phyloP scores from a whole-genome alignment of 2,329 filamentous ascomycete genomes.

The Fusarium pininemorale region DNA sequence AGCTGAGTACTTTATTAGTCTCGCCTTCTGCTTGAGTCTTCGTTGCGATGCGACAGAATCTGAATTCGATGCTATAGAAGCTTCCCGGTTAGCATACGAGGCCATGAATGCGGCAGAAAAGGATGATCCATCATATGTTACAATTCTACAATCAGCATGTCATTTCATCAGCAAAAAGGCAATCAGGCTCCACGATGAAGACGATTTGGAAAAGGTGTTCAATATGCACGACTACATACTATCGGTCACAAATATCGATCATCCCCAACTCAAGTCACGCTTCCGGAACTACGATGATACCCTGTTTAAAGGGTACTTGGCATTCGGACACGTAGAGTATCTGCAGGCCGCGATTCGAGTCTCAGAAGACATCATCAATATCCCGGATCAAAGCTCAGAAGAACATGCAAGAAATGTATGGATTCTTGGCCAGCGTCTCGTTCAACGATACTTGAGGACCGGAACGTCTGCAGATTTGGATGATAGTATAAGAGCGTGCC shows the following conservation, averaged over 20 bases:
- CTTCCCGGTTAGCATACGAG: background rate
- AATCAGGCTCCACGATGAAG: background rate
- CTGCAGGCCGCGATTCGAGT: background rate
- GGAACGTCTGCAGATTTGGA: background rate
- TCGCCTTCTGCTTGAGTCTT: background rate
- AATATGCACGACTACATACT: background rate
- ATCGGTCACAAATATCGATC: fast-evolving
- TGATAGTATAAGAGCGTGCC: background rate
- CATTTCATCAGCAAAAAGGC: background rate
- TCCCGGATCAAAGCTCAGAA: background rate
- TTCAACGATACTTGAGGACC: background rate
- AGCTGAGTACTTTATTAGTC: background rate
- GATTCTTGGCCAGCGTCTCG: background rate
- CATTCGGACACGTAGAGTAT: background rate
- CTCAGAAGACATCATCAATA: background rate
- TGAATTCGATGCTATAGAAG: background rate
- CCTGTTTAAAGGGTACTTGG: background rate
- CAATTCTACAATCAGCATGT: background rate
- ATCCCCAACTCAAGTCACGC: background rate
- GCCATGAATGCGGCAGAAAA: background rate
- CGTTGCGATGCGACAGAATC: background rate
- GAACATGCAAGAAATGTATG: background rate
- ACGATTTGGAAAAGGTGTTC: background rate
- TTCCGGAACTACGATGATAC: background rate
- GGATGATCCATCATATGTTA: background rate